Base-by-base conservation (phyloP, 805 yeast species). In the Saturnispora gosingensis region DNA sequence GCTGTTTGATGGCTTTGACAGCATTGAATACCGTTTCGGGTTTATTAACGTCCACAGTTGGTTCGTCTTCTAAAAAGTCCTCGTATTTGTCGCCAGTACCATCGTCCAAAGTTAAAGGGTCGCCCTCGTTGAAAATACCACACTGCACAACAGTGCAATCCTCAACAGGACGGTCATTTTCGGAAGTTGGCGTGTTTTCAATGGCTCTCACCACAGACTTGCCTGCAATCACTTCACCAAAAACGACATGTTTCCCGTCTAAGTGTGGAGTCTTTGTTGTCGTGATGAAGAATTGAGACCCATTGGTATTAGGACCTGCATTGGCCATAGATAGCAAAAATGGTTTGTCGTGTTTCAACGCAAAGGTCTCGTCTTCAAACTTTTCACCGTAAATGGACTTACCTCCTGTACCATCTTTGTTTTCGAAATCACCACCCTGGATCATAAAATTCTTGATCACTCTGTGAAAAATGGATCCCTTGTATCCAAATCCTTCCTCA, bases 291-390 rank as follows among this genome's bases (percentile, higher is more conserved):
- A 88, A 93, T 69, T 91, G 98, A 2, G 97, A 88, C 1, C 98
- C 98, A 64, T 93, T 93, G 46, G 98, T 91, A 67, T 83, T 81
- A 53, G 96, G 89, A 16, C 98, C 98, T 4, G 97, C 87, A 64
- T 91, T 91, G 53, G 99, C 98, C 98, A 91, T 93, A 7, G 96
- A 87, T 59, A 91, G 76, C 59, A 93, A 74, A 67, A 85, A 90
- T 50, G 98, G 98, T 61, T 76, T 76, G 57, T 82, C 88, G 65
- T 91, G 98, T 56, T 75, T 78, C 58, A 79, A 65, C 46, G 74
- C 67, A 67, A 93, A 91, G 68, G 84, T 85, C 68, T 91, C 99
- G 66, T 91, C 99, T 63, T 87, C 96, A 59, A 85, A 85, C 64
- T 84, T 84, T 58, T 83, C 90, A 27, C 93, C 93, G 62, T 85